Conservation (phyloP, 2,329 filamentous ascomycete species). For the Cladosporium oxysporum region DNA sequence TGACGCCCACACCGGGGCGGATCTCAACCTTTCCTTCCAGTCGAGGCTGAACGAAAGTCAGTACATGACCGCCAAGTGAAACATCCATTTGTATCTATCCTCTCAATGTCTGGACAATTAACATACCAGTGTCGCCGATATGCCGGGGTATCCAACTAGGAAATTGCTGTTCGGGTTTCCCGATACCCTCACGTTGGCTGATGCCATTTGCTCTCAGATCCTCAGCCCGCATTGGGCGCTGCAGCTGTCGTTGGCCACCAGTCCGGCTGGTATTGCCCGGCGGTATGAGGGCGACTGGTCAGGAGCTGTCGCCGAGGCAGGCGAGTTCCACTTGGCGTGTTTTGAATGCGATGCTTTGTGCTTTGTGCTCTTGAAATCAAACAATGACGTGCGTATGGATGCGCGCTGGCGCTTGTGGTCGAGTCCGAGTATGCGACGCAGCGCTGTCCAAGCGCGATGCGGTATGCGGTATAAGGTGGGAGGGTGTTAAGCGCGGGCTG, state of each 20-base stretch:
- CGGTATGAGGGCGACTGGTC: slow-evolving; percentile 2
- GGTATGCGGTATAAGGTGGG: slow-evolving; percentile 11
- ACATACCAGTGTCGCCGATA: slow-evolving; percentile 91
- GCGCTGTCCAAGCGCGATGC: slow-evolving; percentile 4
- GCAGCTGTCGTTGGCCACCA: slow-evolving; percentile 13
- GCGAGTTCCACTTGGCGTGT: not conserved
- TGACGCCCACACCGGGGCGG: slow-evolving; percentile 78
- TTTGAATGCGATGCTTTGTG: not conserved
- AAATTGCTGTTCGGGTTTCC: slow-evolving; percentile 97
- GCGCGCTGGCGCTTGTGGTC: not conserved
- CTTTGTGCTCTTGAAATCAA: not conserved
- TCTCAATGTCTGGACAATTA: not conserved
- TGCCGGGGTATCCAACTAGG: slow-evolving; percentile 94
- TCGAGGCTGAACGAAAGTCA: slow-evolving; percentile 65
- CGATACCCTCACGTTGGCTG: slow-evolving; percentile 85
- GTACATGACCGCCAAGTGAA: not conserved
- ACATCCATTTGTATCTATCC: not conserved
- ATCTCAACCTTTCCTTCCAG: slow-evolving; percentile 99
- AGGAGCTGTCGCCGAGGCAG: not conserved
- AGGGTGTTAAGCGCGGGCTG: slow-evolving; percentile 9
- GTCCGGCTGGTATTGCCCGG: slow-evolving; percentile 18
- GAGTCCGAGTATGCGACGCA: slow-evolving; percentile 12
- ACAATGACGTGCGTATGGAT: not conserved
- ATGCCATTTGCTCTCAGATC: slow-evolving; percentile 48
- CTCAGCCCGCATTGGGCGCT: slow-evolving; percentile 31